Evolutionary conservation across 371 early-diverging fungal genomes (phyloP), one percentile per base, ranked within the genome.

Genomic region (Mortierella sp.): DNA sequence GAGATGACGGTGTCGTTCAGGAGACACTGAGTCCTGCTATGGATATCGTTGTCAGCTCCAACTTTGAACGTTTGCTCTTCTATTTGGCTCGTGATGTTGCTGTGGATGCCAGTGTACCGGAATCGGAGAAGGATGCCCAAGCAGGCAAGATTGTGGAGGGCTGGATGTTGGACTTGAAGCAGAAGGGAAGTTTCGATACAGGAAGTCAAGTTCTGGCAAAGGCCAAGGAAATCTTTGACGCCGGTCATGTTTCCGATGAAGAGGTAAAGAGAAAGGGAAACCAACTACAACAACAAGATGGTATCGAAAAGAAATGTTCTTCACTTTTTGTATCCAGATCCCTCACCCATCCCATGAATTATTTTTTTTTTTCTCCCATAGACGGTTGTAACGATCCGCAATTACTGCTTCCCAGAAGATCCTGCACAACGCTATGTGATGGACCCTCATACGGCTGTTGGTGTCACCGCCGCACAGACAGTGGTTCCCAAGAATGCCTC

Each of bases 401-500:
- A 78, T 19, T 93, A 86, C 81, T 87, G 91, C 76, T 82, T 88
- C 49, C 83, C 86, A 12, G 54, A 61, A 14, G 60, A 79, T 27
- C 50, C 79, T n/a, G 58, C 79, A 5, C 89, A 90, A 53, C 51
- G 85, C 1, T 96, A 96, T 58, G 82, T 97, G 30, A 87, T 98
- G 56, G 98, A 98, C 64, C 98, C 98, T 21, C 98, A 98, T 70
- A 96, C 98, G 1, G 96, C 98, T 6, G 95, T 97, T 49, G 98
- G 97, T 67, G 93, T 97, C 31, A 83, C 84, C 21, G 94, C 95
- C 13, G 95, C 95, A 10, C 93, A 96, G 58, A 58, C 82, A 30
- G 23, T 68, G 8, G 34, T 58, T 0, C 57, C 72, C 50, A 64
- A 67, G 57, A 59, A n/a, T n/a, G n/a, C n/a, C n/a, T n/a, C n/a